Conservation (phyloP, 495 filamentous ascomycete species). For the Daldinia concentrica region DNA sequence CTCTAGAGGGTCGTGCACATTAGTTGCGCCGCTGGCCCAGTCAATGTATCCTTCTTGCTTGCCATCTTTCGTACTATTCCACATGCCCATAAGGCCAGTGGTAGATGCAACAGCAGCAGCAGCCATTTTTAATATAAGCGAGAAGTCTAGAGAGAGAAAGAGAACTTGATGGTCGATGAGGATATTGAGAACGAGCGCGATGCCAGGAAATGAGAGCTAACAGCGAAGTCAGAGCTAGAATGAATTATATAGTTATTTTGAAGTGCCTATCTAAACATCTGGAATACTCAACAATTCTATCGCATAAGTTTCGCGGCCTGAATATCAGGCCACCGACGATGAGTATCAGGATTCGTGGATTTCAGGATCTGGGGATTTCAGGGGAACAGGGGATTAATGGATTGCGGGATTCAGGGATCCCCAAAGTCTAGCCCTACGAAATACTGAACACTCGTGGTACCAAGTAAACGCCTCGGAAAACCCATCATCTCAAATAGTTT, state of each 20-base stretch:
- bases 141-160: constrained; percentile 4
- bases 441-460: constrained; percentile 13
- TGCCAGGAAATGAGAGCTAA: constrained; percentile 8
- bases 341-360: constrained; percentile 36
- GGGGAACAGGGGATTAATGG: constrained; percentile 39
- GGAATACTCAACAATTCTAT: neutral
- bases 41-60: constrained; percentile 40
- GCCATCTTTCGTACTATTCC: constrained; percentile 44
- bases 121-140: constrained; percentile 31
- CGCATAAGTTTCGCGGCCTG: neutral
- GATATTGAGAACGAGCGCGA: constrained; percentile 12
- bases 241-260: constrained; percentile 39
- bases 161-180: constrained; percentile 8
- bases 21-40: constrained; percentile 40
- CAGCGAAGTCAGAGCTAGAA: neutral
- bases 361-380: constrained; percentile 35
- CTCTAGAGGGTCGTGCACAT: constrained; percentile 40
- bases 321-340: constrained; percentile 16
- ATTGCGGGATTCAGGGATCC: constrained; percentile 43
- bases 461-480: constrained; percentile 6
- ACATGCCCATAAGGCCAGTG: constrained; percentile 47
- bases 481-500: constrained; percentile 24
- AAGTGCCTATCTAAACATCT: neutral
- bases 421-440: constrained; percentile 7
- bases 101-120: constrained; percentile 42